Evolutionary conservation across 441 rosid genomes (phyloP), one percentile per base, ranked within the genome.

Genomic region (Geranium incanum): DNA sequence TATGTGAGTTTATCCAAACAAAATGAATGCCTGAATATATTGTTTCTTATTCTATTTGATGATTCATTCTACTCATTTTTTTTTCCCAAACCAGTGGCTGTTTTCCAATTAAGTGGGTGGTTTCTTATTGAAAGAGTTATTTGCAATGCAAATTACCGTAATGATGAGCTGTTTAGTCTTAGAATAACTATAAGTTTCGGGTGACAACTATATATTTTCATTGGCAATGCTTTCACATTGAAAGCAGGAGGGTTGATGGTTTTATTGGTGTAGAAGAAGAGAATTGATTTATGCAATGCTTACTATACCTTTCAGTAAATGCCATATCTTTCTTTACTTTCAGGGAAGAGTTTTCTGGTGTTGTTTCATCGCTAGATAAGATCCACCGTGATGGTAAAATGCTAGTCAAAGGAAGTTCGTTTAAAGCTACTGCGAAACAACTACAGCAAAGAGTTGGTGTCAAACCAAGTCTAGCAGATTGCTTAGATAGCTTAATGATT

Each of bases 401-500:
- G 69, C 84, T 82, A 37, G 85, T 78, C 4, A 84, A 78, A 81
- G 84, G 84, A 6, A 87, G 87, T 57, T 79, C 84, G 6, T 71
- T 68, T 75, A 81, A 84, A 55, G 8, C 64, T 57, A 83, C 81
- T 11, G 78, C 72, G 76, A 86, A 78, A 80, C 83, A 81, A 70
- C 50, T 84, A 82, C 82, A 79, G 77, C 88, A 79, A 57, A 81
- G 84, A 68, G 65, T 89, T 74, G 98, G 98, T 18, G 62, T 84
- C 62, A 93, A 88, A 78, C 98, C 97, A 3, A 72, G 76, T 73
- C 79, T 88, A 15, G 75, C 78, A 62, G 87, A 89, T 84, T 91
- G 97, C 81, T 77, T 85, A 71, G 87, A 93, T 66, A 91, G 97
- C 28, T 92, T 93, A 67, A 74, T 71, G 81, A 70, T 82, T 78